phyloP scores from a whole-genome alignment of 805 yeast genomes.

The Kazachstania psychrophila region DNA sequence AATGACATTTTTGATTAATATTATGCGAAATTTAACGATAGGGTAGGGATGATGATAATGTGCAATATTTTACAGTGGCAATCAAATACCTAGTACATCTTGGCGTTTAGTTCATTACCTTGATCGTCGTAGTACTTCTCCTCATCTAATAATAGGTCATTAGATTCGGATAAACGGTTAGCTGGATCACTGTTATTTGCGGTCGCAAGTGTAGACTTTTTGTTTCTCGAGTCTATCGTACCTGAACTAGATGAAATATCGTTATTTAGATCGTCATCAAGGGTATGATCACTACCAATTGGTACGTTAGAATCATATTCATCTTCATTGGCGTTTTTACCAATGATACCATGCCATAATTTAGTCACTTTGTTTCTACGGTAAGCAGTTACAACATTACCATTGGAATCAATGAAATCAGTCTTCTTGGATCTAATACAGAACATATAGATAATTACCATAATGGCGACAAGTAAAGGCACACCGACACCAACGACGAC shows the following conservation, averaged over 20 bases:
- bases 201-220: too few species aligned
- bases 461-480: conserved; percentile 34
- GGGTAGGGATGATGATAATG: background rate
- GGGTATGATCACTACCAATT: conserved; percentile 12
- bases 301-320: conserved; percentile 23
- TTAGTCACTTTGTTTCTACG: conserved; percentile 16
- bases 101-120: conserved; percentile 19
- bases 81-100: conserved; percentile 18
- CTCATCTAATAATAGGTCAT: conserved; percentile 17
- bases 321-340: conserved; percentile 16
- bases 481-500: conserved; percentile 63
- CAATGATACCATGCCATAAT: conserved; percentile 16
- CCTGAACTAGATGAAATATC: background rate
- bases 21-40: background rate
- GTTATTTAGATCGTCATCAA: conserved; percentile 6
- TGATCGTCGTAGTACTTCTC: conserved; percentile 18
- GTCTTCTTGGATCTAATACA: conserved; percentile 20
- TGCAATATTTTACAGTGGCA: too few species aligned
- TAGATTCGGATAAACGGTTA: conserved; percentile 7
- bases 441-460: conserved; percentile 15
- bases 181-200: conserved; percentile 6
- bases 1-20: too few species aligned
- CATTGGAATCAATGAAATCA: conserved; percentile 26
- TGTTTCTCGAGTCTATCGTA: background rate
- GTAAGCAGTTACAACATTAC: conserved; percentile 25